Evolutionary conservation across 2,329 filamentous ascomycete species (phyloP), one percentile per base, ranked within the genome.

Genomic region (Aspergillus fructus): DNA sequence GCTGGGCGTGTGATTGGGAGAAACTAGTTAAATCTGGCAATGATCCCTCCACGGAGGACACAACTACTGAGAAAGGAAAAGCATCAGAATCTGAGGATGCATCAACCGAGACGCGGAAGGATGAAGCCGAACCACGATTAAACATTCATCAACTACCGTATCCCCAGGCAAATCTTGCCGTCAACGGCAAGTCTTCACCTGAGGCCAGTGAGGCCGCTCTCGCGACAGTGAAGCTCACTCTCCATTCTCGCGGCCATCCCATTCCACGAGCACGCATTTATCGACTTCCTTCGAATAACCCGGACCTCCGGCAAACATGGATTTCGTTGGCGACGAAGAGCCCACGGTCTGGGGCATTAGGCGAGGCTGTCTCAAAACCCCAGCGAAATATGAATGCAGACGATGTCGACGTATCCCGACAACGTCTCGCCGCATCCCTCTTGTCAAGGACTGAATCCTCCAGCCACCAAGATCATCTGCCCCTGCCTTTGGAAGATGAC

Each of bases 1-100:
- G 92, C 0, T 91, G 90, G 82, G 85, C 86, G 9, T 96, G 90
- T 74, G 91, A 96, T 68, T 96, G 91, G 83, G 88, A 91, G 67
- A 77, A 78, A 34, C 73, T 96, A n/a, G 79, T 91, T 53, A 71
- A 15, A 69, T 76, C 6, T 27, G 47, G 30, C 6, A 24, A 49
- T 17, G n/a, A 24, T 2, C n/a, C 23, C 19, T 54, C 39, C 8
- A 49, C 34, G 9, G 53, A 53, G 13, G 30, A 49, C 8, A 5
- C 55, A 11, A 55, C 33, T 12, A 19, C 49, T 21, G 62, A 66
- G 6, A 27, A 59, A 39, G 46, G 40, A n/a, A 37, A 57, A 49
- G 59, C 63, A 23, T 17, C 21, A 12, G 50, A 61, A 40, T 47
- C 60, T 11, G 56, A 63, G 12, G 51, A 17, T 4, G 39, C 33